These are phyloP conservation scores for Mercurialis annua DNA, from an alignment of 345 rosid species.

Conservation along the genomic window DNA sequence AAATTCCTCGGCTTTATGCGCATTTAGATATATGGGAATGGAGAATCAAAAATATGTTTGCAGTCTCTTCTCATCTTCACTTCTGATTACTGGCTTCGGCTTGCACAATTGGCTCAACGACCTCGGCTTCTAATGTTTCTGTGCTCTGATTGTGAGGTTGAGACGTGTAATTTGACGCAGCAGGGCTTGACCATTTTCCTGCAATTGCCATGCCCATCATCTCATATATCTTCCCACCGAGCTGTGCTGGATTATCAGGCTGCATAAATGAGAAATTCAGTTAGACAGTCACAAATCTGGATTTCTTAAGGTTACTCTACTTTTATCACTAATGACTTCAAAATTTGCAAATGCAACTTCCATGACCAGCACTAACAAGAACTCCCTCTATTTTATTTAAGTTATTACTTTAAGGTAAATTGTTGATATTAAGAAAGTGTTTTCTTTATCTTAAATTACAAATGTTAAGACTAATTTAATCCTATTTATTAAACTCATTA, in stretches of 20 bases:
- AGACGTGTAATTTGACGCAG: slow-evolving; percentile 27
- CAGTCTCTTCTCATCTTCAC: slow-evolving; percentile 29
- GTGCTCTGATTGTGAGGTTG: slow-evolving; percentile 17
- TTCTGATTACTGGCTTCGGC: slow-evolving; percentile 59
- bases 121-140: slow-evolving; percentile 71
- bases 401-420: too few species aligned
- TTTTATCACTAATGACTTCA: background rate
- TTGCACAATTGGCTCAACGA: slow-evolving; percentile 74
- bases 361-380: background rate
- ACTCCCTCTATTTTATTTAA: too few species aligned
- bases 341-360: background rate
- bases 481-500: too few species aligned
- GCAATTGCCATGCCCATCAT: slow-evolving; percentile 85
- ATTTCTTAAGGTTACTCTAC: background rate
- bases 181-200: slow-evolving; percentile 63
- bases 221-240: slow-evolving; percentile 95
- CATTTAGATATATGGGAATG: background rate
- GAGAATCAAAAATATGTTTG: background rate
- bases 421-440: too few species aligned
- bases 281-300: background rate
- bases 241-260: slow-evolving; percentile 96
- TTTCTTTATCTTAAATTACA: too few species aligned
- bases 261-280: slow-evolving; percentile 26
- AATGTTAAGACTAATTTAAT: too few species aligned
- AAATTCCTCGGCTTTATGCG: background rate